These are phyloP conservation scores for Rhinocladiella similis DNA, from an alignment of 2,329 filamentous ascomycete species.

Conservation along the genomic window DNA sequence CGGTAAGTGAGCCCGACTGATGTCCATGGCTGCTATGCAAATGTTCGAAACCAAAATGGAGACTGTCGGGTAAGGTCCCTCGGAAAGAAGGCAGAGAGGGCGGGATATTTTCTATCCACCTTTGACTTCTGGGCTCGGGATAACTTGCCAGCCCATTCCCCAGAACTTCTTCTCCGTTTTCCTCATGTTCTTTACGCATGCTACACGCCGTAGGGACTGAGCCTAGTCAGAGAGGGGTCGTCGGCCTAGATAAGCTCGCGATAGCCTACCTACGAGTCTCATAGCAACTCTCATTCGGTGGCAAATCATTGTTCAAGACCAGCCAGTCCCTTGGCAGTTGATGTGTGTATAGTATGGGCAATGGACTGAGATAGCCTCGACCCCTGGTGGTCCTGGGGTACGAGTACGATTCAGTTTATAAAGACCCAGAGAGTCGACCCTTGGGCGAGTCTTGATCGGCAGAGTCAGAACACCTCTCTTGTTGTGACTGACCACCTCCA, in stretches of 20 bases:
- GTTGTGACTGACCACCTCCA: not conserved
- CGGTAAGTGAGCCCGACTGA: not conserved
- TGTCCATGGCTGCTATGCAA: not conserved
- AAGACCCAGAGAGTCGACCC: not conserved
- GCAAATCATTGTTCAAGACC: not conserved
- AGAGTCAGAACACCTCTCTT: not conserved
- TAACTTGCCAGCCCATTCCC: conserved; percentile 1
- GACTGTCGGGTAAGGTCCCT: not conserved
- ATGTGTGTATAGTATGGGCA: not conserved
- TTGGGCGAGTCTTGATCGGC: not conserved
- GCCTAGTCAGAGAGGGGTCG: not conserved
- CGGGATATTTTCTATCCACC: not conserved
- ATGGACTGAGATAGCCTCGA: conserved; percentile 4
- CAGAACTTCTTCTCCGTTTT: not conserved
- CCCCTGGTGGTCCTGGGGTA: not conserved
- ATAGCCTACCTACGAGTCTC: conserved; percentile 4
- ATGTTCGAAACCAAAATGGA: not conserved
- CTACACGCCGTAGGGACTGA: not conserved
- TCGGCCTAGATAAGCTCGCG: conserved; percentile 8
- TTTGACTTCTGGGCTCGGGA: conserved; percentile 4
- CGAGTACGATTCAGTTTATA: not conserved
- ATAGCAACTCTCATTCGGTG: not conserved
- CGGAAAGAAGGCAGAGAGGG: not conserved
- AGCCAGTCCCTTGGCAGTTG: not conserved
- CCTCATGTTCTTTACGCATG: not conserved